Evolutionary conservation across 2,329 filamentous ascomycete genomes (phyloP), one percentile per base, ranked within the genome.

Genomic region (Scleromitrula shiraiana): DNA sequence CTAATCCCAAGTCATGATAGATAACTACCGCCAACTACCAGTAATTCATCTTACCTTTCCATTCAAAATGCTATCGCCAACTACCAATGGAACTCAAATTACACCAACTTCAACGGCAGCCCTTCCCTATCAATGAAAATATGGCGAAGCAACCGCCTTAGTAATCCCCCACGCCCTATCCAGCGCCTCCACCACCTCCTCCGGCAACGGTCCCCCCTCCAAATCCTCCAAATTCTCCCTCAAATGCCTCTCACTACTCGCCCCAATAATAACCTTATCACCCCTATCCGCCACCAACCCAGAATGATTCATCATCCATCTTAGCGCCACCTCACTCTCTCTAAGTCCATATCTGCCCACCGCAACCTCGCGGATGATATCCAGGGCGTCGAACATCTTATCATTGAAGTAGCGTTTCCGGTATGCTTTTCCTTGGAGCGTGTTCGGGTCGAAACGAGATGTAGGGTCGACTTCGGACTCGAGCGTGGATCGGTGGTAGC

Each of bases 241-340:
- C 26, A 82, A 68, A 66, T 83, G 78, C 41, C 68, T 67, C 40
- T 74, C 65, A 55, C 70, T 77, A 46, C 76, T 80, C 36, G 78
- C 70, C 26, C 79, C 79, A 42, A 82, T 73, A 41, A 82, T 68
- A 54, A 82, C 70, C 27, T 75, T 77, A 61, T 82, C 79, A 56
- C 73, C 75, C 32, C 69, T 65, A 54, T 67, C 71, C 55, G 75
- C 61, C 51, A 69, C 71, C 26, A 82, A 68, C 49, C 69, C 66
- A 5, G 80, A 85, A 66, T 91, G 86, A 62, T 90, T 83, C 33
- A 78, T 74, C 46, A 75, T 64, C 85, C 86, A 90, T 41, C 85
- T 74, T 60, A 90, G 70, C 1, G 85, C 85, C n/a, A 77, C 80
- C 68, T 93, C 87, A 36, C 88, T 74, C 62, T 88, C 67, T 2